Conservation (phyloP, 176 grass and related monocot genomes). For the sorghum (Sorghum bicolor) region DNA sequence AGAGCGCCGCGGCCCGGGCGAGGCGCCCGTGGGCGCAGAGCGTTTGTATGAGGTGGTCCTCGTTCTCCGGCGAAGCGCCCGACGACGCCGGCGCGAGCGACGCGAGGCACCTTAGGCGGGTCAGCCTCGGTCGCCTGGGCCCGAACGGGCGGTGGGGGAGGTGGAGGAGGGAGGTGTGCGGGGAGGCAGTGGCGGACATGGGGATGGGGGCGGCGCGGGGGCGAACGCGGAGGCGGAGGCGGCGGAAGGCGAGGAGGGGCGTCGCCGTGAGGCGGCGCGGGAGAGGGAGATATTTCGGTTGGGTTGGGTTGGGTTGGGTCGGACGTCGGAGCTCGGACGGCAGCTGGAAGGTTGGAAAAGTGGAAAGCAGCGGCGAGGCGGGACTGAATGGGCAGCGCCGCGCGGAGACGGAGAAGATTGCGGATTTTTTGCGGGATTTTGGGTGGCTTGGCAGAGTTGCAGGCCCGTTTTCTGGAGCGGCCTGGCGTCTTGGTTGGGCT, state of each 20-base stretch:
- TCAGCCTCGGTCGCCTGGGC: background rate
- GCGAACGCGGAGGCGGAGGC: constrained; percentile 14
- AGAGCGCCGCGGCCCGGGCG: constrained; percentile 47
- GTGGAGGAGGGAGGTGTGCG: constrained; percentile 24
- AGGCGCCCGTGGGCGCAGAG: constrained; percentile 61
- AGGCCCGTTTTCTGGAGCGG: background rate
- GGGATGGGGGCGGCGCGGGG: constrained; percentile 11
- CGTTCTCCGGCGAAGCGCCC: constrained; percentile 10
- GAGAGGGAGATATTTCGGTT: constrained; percentile 20
- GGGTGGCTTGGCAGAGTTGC: background rate
- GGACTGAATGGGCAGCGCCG: constrained; percentile 1
- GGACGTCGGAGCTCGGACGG: background rate
- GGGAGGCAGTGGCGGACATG: constrained; percentile 26
- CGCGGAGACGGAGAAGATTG: constrained; percentile 8
- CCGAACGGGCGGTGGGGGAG: constrained; percentile 7
- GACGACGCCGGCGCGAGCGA: constrained; percentile 14
- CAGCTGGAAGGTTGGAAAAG: background rate
- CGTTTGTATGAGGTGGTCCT: constrained; percentile 63
- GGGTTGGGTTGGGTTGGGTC: background rate
- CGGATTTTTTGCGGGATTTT: constrained; percentile 3
- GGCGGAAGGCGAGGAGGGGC: constrained; percentile 15
- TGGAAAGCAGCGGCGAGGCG: background rate
- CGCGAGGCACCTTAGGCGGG: constrained; percentile 35
- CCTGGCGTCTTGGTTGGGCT: background rate
- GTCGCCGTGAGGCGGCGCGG: constrained; percentile 30